Percentiles rank a stretch among this genome's conserved stretches.
Evolutionary conservation across 805 yeast genomes (phyloP).

Genomic region (Metschnikowia colocasiae): DNA sequence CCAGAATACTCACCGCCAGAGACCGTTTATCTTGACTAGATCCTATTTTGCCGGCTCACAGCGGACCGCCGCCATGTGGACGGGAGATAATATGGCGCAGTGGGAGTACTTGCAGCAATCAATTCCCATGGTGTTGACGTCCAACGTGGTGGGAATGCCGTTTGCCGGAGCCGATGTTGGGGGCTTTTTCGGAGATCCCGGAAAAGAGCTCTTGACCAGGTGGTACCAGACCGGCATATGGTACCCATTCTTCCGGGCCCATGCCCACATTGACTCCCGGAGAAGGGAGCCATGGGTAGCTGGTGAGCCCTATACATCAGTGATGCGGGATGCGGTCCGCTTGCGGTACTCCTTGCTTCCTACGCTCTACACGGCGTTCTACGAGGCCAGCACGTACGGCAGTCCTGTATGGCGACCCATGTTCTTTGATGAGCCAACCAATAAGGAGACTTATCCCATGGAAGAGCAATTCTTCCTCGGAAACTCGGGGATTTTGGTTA

Average conservation of each 20-base stretch:
- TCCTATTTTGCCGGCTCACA: constrained; percentile 91
- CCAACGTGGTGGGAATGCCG: constrained; percentile 81
- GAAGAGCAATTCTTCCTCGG: constrained; percentile 87
- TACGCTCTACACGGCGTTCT: constrained; percentile 73
- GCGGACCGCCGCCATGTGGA: constrained; percentile 91
- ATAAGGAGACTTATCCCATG: constrained; percentile 47
- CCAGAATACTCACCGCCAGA: constrained; percentile 38
- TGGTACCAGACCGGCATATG: constrained; percentile 97
- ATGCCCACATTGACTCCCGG: constrained; percentile 90
- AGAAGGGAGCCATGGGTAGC: constrained; percentile 92
- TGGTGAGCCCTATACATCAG: constrained; percentile 65
- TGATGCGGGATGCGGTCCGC: constrained; percentile 65
- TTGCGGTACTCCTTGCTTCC: constrained; percentile 79
- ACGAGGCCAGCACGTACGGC: constrained; percentile 57
- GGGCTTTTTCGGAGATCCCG: constrained; percentile 91
- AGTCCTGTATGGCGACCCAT: constrained; percentile 69
- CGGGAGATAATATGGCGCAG: constrained; percentile 91
- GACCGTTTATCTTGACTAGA: constrained; percentile 88
- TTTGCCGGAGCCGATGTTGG: constrained; percentile 97
- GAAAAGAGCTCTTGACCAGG: constrained; percentile 71
- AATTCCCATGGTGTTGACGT: constrained; percentile 82
- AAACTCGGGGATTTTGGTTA: constrained; percentile 63
- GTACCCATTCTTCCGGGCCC: constrained; percentile 96
- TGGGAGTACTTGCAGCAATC: constrained; percentile 85
- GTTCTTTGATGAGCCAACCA: constrained; percentile 52